Percentiles rank a stretch among this genome's conserved stretches.
Conservation (phyloP, 306 rosid genomes). For the Astragalus glycyphyllos region DNA sequence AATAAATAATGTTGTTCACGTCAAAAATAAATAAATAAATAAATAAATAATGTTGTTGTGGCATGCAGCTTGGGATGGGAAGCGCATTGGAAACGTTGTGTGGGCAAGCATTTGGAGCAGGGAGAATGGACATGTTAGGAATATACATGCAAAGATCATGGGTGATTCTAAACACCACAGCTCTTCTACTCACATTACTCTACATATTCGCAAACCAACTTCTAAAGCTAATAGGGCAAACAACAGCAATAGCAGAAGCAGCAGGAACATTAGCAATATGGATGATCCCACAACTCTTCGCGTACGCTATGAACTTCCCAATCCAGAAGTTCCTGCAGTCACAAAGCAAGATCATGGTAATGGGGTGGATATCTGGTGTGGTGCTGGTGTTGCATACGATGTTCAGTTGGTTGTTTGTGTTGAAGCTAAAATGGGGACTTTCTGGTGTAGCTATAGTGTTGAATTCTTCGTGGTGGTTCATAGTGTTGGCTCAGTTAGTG, state of each 20-base stretch:
- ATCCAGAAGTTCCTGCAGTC: slow-evolving; percentile 78
- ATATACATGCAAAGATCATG: slow-evolving; percentile 86
- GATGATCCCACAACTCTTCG: slow-evolving; percentile 90
- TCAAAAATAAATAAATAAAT: no score
- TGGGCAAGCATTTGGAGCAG: slow-evolving; percentile 88
- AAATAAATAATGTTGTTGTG: no score
- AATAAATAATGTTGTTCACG: no score
- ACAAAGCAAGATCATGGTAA: slow-evolving; percentile 85
- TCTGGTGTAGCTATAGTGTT: slow-evolving; percentile 74
- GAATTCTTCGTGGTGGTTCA: slow-evolving; percentile 72
- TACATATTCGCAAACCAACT: slow-evolving; percentile 64
- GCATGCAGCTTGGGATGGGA: slow-evolving; percentile 78
- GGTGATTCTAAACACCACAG: slow-evolving; percentile 66
- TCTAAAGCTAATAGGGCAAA: slow-evolving; percentile 63
- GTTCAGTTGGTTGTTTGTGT: slow-evolving; percentile 73
- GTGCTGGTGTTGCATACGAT: slow-evolving; percentile 62
- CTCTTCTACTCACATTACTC: slow-evolving; percentile 38
- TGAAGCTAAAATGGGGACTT: slow-evolving; percentile 65
- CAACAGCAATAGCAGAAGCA: slow-evolving; percentile 61
- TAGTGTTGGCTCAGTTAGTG: slow-evolving; percentile 59
- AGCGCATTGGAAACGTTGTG: slow-evolving; percentile 87
- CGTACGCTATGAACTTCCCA: slow-evolving; percentile 77
- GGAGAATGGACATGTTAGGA: slow-evolving; percentile 74
- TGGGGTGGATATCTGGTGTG: slow-evolving; percentile 68
- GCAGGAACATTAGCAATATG: slow-evolving; percentile 72